phyloP scores from a whole-genome alignment of 176 grass and related monocot genomes.

The Otatea glauca region DNA sequence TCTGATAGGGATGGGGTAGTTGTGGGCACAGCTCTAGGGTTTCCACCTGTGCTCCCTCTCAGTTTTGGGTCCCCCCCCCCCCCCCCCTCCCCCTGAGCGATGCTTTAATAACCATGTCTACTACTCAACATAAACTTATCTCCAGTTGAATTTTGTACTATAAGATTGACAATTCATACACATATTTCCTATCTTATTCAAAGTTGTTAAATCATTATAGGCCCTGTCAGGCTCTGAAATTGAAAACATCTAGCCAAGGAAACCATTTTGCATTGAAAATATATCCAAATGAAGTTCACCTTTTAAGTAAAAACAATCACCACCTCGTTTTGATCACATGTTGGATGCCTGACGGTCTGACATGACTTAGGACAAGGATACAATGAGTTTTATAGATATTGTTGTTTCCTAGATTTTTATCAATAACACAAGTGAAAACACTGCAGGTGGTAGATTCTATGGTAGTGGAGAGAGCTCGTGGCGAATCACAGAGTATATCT shows the following conservation, averaged over 20 bases:
- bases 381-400: conserved; percentile 15
- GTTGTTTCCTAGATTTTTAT: conserved; percentile 41
- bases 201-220: conserved; percentile 5
- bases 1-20: no score
- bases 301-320: not conserved
- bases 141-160: conserved; percentile 28
- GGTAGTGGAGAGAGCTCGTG: conserved; percentile 98
- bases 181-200: conserved; percentile 25
- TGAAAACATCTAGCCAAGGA: conserved; percentile 5
- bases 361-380: conserved; percentile 12
- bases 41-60: no score
- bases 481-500: conserved; percentile 96
- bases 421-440: conserved; percentile 38
- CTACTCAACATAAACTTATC: conserved; percentile 24
- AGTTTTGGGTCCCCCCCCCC: no score
- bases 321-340: not conserved
- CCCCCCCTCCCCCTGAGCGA: no score
- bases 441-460: conserved; percentile 97
- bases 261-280: conserved; percentile 26
- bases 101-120: not conserved
- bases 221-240: not conserved
- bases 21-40: no score
- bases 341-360: not conserved
- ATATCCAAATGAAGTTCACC: not conserved
- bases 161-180: conserved; percentile 1